These are phyloP conservation scores for Cerioporus squamosus DNA, from an alignment of 1,284 basidiomycete genomes.

Conservation along the genomic window DNA sequence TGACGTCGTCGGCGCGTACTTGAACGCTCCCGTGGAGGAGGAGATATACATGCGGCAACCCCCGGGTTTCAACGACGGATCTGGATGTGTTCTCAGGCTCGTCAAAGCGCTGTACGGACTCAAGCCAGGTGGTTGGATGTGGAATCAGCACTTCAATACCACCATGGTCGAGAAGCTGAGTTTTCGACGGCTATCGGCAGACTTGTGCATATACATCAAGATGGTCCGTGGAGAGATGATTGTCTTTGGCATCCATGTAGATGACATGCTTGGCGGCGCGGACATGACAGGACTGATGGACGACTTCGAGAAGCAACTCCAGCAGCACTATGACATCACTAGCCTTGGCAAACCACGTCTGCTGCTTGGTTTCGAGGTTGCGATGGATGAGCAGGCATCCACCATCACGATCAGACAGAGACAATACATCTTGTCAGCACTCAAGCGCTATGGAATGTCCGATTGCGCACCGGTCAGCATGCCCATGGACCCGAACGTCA, in stretches of 20 bases:
- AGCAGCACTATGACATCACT: conserved; percentile 26
- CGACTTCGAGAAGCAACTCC: conserved; percentile 13
- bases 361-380: conserved; percentile 30
- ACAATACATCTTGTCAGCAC: too few relatives aligned
- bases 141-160: conserved; percentile 15
- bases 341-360: conserved; percentile 26
- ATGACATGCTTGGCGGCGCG: conserved; percentile 25
- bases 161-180: conserved; percentile 14
- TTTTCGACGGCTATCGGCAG: conserved; percentile 25
- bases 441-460: too few relatives aligned
- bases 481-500: too few relatives aligned
- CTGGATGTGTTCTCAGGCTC: too few relatives aligned
- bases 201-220: conserved; percentile 24
- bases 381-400: too few relatives aligned
- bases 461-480: too few relatives aligned
- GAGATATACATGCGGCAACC: too few relatives aligned
- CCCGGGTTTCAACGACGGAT: too few relatives aligned
- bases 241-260: conserved; percentile 29
- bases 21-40: too few relatives aligned
- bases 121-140: too few relatives aligned
- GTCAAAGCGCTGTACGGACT: too few relatives aligned
- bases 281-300: neutral
- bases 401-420: neutral
- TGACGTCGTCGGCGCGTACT: too few relatives aligned
- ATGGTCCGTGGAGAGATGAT: neutral